phyloP scores from a whole-genome alignment of 495 filamentous ascomycete species.

The Aspergillus sclerotioniger region DNA sequence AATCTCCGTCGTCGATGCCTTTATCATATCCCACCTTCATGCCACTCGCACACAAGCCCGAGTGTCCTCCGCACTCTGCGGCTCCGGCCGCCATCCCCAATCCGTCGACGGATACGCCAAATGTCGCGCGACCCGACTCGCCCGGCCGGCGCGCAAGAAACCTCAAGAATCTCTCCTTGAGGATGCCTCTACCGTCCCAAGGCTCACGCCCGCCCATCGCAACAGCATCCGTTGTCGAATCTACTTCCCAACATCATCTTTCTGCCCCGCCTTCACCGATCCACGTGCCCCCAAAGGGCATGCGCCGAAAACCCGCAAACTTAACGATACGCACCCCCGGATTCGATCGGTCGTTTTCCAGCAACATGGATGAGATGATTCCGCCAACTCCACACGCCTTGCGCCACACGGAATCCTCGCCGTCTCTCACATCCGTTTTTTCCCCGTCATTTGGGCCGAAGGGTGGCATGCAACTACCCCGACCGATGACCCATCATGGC shows the following conservation, averaged over 20 bases:
- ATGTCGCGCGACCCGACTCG: slow-evolving; percentile 46
- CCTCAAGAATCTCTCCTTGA: slow-evolving; percentile 89
- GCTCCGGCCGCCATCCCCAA: slow-evolving; percentile 25
- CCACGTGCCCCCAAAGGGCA: slow-evolving; percentile 71
- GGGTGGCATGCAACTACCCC: slow-evolving; percentile 64
- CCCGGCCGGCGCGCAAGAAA: slow-evolving; percentile 78
- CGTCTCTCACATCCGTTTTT: slow-evolving; percentile 56
- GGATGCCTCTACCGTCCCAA: slow-evolving; percentile 60
- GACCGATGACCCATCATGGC: slow-evolving; percentile 42
- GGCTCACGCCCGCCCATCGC: slow-evolving; percentile 49
- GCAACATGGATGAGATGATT: slow-evolving; percentile 35
- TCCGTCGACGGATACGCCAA: slow-evolving; percentile 36
- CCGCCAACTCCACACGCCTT: slow-evolving; percentile 56
- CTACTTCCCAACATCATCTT: slow-evolving; percentile 47
- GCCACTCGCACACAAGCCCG: slow-evolving; percentile 28
- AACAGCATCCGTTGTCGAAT: slow-evolving; percentile 46
- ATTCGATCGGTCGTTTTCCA: slow-evolving; percentile 41
- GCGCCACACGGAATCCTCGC: slow-evolving; percentile 68
- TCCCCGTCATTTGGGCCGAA: slow-evolving; percentile 58
- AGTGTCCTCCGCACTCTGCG: slow-evolving; percentile 23
- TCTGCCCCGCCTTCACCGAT: slow-evolving; percentile 83
- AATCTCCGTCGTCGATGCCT: slow-evolving; percentile 68
- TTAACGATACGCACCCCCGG: slow-evolving; percentile 66
- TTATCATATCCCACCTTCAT: slow-evolving; percentile 42
- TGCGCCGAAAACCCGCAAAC: slow-evolving; percentile 73